phyloP scores from a whole-genome alignment of 1,284 basidiomycete species.

The Ustilago xerochloae region DNA sequence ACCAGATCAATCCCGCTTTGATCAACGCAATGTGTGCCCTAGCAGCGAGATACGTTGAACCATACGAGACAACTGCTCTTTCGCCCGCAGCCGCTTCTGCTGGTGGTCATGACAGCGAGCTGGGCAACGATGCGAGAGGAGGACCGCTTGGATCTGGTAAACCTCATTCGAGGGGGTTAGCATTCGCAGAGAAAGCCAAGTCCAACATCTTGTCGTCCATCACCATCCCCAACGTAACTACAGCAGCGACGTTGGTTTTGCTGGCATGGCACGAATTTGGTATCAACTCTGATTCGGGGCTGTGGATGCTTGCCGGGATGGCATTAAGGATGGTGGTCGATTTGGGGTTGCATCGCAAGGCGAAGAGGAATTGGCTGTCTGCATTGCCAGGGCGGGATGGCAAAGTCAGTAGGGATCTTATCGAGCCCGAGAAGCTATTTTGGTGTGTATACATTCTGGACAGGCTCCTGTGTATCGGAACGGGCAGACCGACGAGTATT shows the following conservation, averaged over 20 bases:
- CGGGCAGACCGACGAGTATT: constrained; percentile 4
- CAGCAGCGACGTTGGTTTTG: constrained; percentile 5
- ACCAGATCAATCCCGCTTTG: constrained; percentile 3
- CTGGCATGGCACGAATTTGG: constrained; percentile 18
- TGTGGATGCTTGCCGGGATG: constrained; percentile 19
- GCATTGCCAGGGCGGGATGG: neutral
- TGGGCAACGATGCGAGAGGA: neutral
- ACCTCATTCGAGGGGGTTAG: constrained; percentile 5
- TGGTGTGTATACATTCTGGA: constrained; percentile 13
- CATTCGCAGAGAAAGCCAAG: constrained; percentile 3
- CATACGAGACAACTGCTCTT: neutral
- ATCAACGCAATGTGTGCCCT: constrained; percentile 12
- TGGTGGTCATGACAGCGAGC: neutral
- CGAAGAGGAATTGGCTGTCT: constrained; percentile 2
- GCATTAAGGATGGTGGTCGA: constrained; percentile 11
- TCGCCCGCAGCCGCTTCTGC: neutral
- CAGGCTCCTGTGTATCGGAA: constrained; percentile 7
- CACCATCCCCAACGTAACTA: constrained; percentile 2
- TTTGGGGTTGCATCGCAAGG: constrained; percentile 6
- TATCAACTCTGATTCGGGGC: constrained; percentile 9
- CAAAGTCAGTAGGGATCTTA: neutral
- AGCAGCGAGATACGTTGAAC: constrained; percentile 7
- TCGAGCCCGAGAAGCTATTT: constrained; percentile 4
- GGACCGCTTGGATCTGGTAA: neutral
- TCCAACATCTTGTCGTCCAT: constrained; percentile 16